Conservation (phyloP, 2,329 filamentous ascomycete species). For the Penicillium rolfsii region DNA sequence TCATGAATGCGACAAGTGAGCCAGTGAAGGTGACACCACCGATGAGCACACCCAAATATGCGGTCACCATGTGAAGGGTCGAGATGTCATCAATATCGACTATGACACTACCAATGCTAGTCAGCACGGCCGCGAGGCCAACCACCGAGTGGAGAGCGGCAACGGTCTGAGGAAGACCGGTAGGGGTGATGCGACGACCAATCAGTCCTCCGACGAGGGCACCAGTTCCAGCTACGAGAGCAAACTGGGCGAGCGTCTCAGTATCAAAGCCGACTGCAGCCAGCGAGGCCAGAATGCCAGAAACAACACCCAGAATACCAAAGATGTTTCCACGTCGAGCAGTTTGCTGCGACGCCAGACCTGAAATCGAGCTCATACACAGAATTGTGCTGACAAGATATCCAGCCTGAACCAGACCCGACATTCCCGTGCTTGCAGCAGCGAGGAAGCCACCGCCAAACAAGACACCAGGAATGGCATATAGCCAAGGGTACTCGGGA, state of each 20-base stretch:
- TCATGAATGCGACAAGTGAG: conserved; percentile 85
- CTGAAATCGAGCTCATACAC: conserved; percentile 82
- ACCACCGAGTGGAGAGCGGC: conserved; percentile 89
- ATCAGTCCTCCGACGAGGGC: conserved; percentile 72
- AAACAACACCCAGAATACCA: conserved; percentile 81
- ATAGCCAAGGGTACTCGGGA: conserved; percentile 85
- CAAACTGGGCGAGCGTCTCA: conserved; percentile 79
- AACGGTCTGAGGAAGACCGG: conserved; percentile 84
- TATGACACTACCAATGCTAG: conserved; percentile 85
- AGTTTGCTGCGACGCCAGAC: conserved; percentile 79
- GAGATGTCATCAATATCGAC: conserved; percentile 70
- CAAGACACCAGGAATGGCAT: conserved; percentile 73
- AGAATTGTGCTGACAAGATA: conserved; percentile 83
- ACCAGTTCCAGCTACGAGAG: conserved; percentile 72
- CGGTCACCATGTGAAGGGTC: conserved; percentile 80
- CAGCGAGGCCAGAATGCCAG: conserved; percentile 81
- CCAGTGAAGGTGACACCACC: conserved; percentile 89
- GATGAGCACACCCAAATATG: conserved; percentile 83
- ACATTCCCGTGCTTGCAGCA: conserved; percentile 78
- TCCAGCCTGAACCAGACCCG: conserved; percentile 82
- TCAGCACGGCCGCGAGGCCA: conserved; percentile 83
- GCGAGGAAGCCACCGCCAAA: conserved; percentile 82
- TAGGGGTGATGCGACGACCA: conserved; percentile 83
- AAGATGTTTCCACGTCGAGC: conserved; percentile 84
- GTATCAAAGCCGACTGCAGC: conserved; percentile 78